Base-by-base conservation (phyloP, 805 yeast species). In the Tetrapisispora namnaoensis region DNA sequence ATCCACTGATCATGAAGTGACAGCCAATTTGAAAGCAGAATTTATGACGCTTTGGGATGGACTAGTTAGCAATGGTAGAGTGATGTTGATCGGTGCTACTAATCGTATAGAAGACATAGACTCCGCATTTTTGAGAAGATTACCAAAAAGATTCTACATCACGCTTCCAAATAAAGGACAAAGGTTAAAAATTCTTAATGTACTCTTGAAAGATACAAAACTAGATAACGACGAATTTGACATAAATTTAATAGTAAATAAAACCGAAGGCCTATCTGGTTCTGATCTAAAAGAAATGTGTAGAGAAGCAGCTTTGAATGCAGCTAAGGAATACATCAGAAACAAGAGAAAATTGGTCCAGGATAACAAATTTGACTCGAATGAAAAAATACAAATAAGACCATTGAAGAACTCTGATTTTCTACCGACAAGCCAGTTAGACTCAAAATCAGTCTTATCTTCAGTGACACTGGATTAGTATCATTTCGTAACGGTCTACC, bases 1-100 rank as follows among this genome's bases (percentile, higher is more conserved):
- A 18, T 76, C 87, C 1, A 72, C 74, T 44, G 99, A 91, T 67
- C 97, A 91, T 68, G 99, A 91, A 67, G 89, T 87, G n/a, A 89
- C 96, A 30, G 87, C 96, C 0, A 83, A 84, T 77, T 72, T 91
- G 53, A 91, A 91, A 67, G 96, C 98, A 0, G 98, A 91, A 66
- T 93, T 91, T 61, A 91, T 91, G 97, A 88, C 96, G 0, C 70
- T 91, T 45, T 91, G 98, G 98, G 99, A 91, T 65, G 99, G 99
- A 0, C 71, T 91, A 32, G 68, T 77, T 8, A 76, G 85, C 10
- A 78, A 82, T 51, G 95, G 95, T 1, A 74, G 95, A 43, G 77
- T 93, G 4, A 70, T 91, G 70, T 88, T 91, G 2, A 76, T 91
- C 58, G 99, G 98, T 2, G 98, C 98, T 10, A 91, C 99, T 0